Percentiles rank a stretch among this genome's conserved stretches.
Evolutionary conservation across 2,329 filamentous ascomycete genomes (phyloP).

Genomic region (Talaromyces sp.): DNA sequence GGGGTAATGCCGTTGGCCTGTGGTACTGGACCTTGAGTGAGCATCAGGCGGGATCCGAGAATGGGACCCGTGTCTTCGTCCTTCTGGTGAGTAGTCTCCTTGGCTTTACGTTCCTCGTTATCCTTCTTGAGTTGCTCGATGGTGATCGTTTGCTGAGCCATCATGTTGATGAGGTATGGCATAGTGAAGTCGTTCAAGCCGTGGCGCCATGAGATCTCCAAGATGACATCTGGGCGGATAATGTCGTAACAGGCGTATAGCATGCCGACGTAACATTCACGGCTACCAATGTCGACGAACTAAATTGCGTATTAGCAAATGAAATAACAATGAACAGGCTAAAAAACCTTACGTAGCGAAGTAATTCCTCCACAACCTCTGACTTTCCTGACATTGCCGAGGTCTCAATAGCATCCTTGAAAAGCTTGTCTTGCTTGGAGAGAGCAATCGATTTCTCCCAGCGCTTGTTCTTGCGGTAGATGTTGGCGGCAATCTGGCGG

Average conservation of each 20-base stretch:
- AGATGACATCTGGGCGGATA: slow-evolving; percentile 83
- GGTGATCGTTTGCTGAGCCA: slow-evolving; percentile 83
- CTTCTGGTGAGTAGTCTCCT: slow-evolving; percentile 71
- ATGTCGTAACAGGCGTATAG: slow-evolving; percentile 98
- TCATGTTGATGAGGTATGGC: slow-evolving; percentile 99
- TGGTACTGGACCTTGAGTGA: slow-evolving; percentile 80
- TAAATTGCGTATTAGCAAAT: slow-evolving; percentile 44
- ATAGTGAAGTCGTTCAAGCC: slow-evolving; percentile 95
- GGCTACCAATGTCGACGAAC: slow-evolving; percentile 99
- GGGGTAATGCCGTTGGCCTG: slow-evolving; percentile 86
- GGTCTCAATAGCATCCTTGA: slow-evolving; percentile 99
- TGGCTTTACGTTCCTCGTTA: slow-evolving; percentile 84
- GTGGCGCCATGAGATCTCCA: slow-evolving; percentile 96
- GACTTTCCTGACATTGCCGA: slow-evolving; percentile 85
- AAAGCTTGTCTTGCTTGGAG: slow-evolving; percentile 98
- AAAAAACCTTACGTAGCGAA: slow-evolving; percentile 80
- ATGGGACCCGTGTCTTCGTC: slow-evolving; percentile 93
- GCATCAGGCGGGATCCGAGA: slow-evolving; percentile 86
- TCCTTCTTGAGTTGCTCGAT: slow-evolving; percentile 85
- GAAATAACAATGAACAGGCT: not conserved
- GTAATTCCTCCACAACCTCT: slow-evolving; percentile 90
- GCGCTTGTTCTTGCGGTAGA: slow-evolving; percentile 99
- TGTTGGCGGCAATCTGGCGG: slow-evolving; percentile 95
- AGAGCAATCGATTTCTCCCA: slow-evolving; percentile 99
- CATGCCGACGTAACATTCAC: slow-evolving; percentile 99